Evolutionary conservation across 1,284 basidiomycete genomes (phyloP).

Genomic region (Naganishia sp.): DNA sequence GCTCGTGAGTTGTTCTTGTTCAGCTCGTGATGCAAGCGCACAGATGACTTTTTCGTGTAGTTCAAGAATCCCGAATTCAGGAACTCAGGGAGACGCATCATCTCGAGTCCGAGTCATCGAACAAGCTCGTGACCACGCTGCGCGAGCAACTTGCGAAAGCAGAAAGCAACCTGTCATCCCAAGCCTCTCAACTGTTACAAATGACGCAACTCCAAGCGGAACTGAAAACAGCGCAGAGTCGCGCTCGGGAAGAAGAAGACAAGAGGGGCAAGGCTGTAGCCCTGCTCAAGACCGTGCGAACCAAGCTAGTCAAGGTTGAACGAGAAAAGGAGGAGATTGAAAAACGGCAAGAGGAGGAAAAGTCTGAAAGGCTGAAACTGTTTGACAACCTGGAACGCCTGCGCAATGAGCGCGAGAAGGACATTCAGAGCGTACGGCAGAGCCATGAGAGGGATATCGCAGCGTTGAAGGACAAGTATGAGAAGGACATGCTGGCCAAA

Average conservation of each 20-base stretch:
- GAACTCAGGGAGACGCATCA: slow-evolving; percentile 79
- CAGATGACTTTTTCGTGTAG: slow-evolving; percentile 54
- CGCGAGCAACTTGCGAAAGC: slow-evolving; percentile 68
- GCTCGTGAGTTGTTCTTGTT: slow-evolving; percentile 60
- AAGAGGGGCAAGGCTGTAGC: slow-evolving; percentile 90
- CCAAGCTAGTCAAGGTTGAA: slow-evolving; percentile 87
- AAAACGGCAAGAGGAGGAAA: slow-evolving; percentile 64
- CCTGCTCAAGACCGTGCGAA: slow-evolving; percentile 84
- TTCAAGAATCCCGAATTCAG: slow-evolving; percentile 77
- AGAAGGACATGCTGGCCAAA: slow-evolving; percentile 68
- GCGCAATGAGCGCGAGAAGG: slow-evolving; percentile 68
- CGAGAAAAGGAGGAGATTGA: slow-evolving; percentile 78
- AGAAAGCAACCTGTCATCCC: slow-evolving; percentile 60
- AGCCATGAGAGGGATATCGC: slow-evolving; percentile 77
- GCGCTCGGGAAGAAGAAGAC: slow-evolving; percentile 88
- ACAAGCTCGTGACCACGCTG: slow-evolving; percentile 69
- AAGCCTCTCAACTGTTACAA: slow-evolving; percentile 59
- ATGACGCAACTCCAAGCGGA: slow-evolving; percentile 64
- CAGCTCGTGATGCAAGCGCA: not conserved
- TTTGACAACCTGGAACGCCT: slow-evolving; percentile 52
- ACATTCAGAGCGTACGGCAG: slow-evolving; percentile 64
- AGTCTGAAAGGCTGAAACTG: slow-evolving; percentile 60
- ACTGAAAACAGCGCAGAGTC: slow-evolving; percentile 62
- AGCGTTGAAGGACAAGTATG: slow-evolving; percentile 65
- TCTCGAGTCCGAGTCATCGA: slow-evolving; percentile 73